Base-by-base conservation (phyloP, 2,329 filamentous ascomycete species). In the Cordyceps tenuipes region DNA sequence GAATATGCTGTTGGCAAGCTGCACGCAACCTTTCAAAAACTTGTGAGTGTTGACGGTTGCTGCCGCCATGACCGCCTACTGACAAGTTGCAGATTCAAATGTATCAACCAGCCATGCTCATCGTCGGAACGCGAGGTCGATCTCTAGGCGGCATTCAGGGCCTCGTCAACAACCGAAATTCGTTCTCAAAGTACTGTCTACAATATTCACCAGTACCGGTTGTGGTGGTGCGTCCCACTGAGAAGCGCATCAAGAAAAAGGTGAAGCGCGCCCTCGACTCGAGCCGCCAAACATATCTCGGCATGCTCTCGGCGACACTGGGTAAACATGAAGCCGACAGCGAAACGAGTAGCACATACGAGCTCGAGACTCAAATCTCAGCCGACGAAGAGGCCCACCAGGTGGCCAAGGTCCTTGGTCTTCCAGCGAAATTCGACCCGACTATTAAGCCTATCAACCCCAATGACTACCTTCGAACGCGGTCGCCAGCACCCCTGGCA, bases 201-300 rank as follows among this genome's bases (percentile, higher is more conserved):
- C 92, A 97, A 70, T 92, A 96, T 71, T 96, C 90, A 1, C 91
- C 92, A 0, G 90, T 97, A 1, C 92, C 92, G 1, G 92, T 96
- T 8, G 92, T 96, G 34, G 92, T 97, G 36, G 92, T 96, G 10
- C 84, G 92, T 4, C 91, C 92, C 41, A 89, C 88, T 36, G 88
- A 89, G 63, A 95, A 95, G 75, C 87, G 92, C 21, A 84, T 90
- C 69, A 94, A 94, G 75, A 95, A 95, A 76, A 95, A 94, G 74
- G 82, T 83, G 62, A 96, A 96, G 77, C 86, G 92, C 34, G 82
- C 85, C 55, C 85, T 88, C 58, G 90, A 96, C 66, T 86, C 90
- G 6, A 80, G 78, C 17, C 83, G 91, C 39, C 85, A 88, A 65
- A 88, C 86, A 49, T 96, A 96, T 70, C 79, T 86, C 56, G 82